Evolutionary conservation across 2,329 filamentous ascomycete genomes (phyloP).

Genomic region (Coniochaeta pulveracea): DNA sequence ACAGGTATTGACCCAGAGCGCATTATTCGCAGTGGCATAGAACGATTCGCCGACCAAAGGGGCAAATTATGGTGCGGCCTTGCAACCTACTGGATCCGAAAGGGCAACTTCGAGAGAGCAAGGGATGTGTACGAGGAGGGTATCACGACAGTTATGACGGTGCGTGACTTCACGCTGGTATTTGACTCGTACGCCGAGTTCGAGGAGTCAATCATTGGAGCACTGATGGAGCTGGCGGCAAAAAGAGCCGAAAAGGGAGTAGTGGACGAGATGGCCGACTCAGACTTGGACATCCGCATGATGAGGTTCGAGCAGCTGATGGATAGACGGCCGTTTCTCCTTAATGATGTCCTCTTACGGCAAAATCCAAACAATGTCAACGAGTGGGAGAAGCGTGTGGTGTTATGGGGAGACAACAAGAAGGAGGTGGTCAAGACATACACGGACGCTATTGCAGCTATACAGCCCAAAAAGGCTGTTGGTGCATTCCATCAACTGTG

Average conservation of each 20-base stretch:
- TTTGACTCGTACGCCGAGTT: constrained; percentile 97
- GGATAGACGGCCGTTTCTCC: constrained; percentile 88
- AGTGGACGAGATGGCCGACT: constrained; percentile 73
- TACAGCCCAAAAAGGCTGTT: constrained; percentile 86
- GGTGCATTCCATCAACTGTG: constrained; percentile 92
- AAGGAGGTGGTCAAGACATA: constrained; percentile 88
- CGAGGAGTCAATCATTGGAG: constrained; percentile 88
- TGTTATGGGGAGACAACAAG: constrained; percentile 89
- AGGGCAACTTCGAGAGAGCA: constrained; percentile 83
- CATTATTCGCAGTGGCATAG: constrained; percentile 86
- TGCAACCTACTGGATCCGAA: constrained; percentile 92
- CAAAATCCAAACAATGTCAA: constrained; percentile 94
- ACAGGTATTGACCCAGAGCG: constrained; percentile 80
- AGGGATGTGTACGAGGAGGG: constrained; percentile 93
- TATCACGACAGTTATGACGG: constrained; percentile 96
- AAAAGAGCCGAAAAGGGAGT: constrained; percentile 67
- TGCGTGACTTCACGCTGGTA: constrained; percentile 90
- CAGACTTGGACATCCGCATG: constrained; percentile 93
- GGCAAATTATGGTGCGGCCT: constrained; percentile 92
- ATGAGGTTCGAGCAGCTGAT: constrained; percentile 96
- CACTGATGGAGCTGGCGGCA: constrained; percentile 81
- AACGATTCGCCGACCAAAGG: constrained; percentile 82
- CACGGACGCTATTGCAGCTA: constrained; percentile 83
- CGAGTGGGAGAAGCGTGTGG: constrained; percentile 97
- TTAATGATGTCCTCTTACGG: constrained; percentile 89